Conservation (phyloP, 2,329 filamentous ascomycete species). For the Bipolaris bicolor region DNA sequence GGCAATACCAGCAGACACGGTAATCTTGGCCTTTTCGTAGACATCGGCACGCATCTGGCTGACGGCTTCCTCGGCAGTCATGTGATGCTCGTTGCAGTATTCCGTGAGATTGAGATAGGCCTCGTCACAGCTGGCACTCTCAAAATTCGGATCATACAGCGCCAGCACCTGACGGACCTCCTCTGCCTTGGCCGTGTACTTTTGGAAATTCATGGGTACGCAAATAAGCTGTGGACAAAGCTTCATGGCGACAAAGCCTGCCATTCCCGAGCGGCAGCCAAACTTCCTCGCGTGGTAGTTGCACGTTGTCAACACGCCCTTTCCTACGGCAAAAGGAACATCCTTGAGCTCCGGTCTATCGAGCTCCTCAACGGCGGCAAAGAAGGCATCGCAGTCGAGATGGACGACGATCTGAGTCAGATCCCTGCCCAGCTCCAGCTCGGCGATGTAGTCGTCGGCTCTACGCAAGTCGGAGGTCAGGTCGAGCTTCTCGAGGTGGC, state of each 20-base stretch:
- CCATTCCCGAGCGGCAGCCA: conserved; percentile 94
- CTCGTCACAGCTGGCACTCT: conserved; percentile 94
- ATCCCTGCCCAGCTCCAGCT: conserved; percentile 80
- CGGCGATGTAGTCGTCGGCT: conserved; percentile 79
- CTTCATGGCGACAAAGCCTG: conserved; percentile 92
- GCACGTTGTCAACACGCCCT: conserved; percentile 71
- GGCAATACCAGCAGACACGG: conserved; percentile 91
- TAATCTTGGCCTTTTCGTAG: conserved; percentile 76
- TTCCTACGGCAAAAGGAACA: conserved; percentile 89
- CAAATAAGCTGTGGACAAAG: conserved; percentile 86
- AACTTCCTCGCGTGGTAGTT: conserved; percentile 92
- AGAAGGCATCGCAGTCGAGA: conserved; percentile 97
- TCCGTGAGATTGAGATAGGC: conserved; percentile 92
- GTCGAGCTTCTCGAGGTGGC: conserved; percentile 75
- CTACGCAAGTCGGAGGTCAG: conserved; percentile 73
- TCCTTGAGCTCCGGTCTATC: conserved; percentile 80
- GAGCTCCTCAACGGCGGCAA: conserved; percentile 84
- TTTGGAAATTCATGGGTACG: conserved; percentile 84
- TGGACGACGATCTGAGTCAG: conserved; percentile 86
- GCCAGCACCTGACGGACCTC: conserved; percentile 83
- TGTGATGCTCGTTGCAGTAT: conserved; percentile 74
- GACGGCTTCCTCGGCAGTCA: conserved; percentile 75
- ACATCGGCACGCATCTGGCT: conserved; percentile 79
- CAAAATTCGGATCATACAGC: conserved; percentile 88
- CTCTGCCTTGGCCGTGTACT: conserved; percentile 87